Percentiles rank a stretch among this genome's conserved stretches.
Evolutionary conservation across 2,329 filamentous ascomycete species (phyloP).

Genomic region (Orbilia ellipsospora): DNA sequence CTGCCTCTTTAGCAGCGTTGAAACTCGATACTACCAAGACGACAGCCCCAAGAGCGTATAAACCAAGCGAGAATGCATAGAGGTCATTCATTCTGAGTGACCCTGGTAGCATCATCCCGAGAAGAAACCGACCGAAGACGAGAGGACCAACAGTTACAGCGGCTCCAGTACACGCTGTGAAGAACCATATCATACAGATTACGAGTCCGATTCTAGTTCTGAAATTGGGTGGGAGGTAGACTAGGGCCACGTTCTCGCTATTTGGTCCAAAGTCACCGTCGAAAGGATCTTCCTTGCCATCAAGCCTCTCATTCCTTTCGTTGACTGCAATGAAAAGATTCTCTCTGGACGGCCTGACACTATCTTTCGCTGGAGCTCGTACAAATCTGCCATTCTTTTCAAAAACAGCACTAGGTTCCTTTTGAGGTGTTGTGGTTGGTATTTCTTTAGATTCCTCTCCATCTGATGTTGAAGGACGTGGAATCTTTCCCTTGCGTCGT

Average conservation of each 20-base stretch:
- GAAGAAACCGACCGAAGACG: slow-evolving; percentile 81
- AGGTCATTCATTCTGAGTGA: slow-evolving; percentile 88
- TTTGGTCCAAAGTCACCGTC: slow-evolving; percentile 71
- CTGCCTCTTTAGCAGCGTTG: slow-evolving; percentile 48
- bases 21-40: slow-evolving; percentile 69
- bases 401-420: slow-evolving; percentile 66
- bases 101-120: slow-evolving; percentile 76
- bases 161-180: slow-evolving; percentile 88
- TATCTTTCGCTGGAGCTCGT: slow-evolving; percentile 91
- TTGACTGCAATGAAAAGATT: slow-evolving; percentile 82
- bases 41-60: slow-evolving; percentile 79
- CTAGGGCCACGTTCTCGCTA: slow-evolving; percentile 73
- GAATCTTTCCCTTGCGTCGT: slow-evolving; percentile 62
- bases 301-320: slow-evolving; percentile 73
- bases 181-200: slow-evolving; percentile 90
- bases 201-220: slow-evolving; percentile 82
- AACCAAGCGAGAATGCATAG: slow-evolving; percentile 91
- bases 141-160: slow-evolving; percentile 86
- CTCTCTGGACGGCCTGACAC: slow-evolving; percentile 87
- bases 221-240: slow-evolving; percentile 88
- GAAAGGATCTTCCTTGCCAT: slow-evolving; percentile 68
- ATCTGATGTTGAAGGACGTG: slow-evolving; percentile 55
- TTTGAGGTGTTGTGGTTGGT: slow-evolving; percentile 38
- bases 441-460: slow-evolving; percentile 30
- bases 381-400: slow-evolving; percentile 82